These are phyloP conservation scores for Beauveria bassiana DNA, from an alignment of 2,329 filamentous ascomycete species.

Conservation along the genomic window DNA sequence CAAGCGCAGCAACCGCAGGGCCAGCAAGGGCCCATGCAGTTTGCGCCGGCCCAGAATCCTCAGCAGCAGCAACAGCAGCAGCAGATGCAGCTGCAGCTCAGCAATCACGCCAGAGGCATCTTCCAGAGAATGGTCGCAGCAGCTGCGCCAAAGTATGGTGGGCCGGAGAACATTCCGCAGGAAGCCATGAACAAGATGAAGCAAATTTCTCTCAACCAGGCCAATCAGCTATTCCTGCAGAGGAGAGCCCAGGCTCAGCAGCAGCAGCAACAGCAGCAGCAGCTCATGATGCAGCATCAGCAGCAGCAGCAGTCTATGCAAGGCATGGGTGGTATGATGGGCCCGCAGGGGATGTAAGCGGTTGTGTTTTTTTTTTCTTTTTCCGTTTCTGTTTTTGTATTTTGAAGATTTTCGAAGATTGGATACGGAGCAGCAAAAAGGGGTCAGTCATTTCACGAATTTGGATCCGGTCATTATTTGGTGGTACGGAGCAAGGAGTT, in stretches of 20 bases:
- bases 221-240: conserved; percentile 26
- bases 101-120: conserved; percentile 27
- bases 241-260: conserved; percentile 20
- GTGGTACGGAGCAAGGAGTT: conserved; percentile 8
- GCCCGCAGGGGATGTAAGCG: conserved; percentile 38
- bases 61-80: conserved; percentile 23
- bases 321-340: conserved; percentile 51
- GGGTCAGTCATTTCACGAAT: not conserved
- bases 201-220: conserved; percentile 30
- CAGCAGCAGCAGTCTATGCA: conserved; percentile 39
- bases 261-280: conserved; percentile 22
- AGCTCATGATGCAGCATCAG: conserved; percentile 27
- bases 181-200: conserved; percentile 40
- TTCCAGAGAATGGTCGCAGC: conserved; percentile 31
- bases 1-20: conserved; percentile 26
- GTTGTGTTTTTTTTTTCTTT: not conserved
- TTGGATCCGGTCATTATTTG: not conserved
- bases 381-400: not conserved
- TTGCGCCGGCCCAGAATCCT: conserved; percentile 13
- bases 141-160: conserved; percentile 30
- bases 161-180: conserved; percentile 36
- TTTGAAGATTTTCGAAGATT: conserved; percentile 2
- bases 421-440: conserved; percentile 10
- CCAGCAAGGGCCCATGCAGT: conserved; percentile 6
- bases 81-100: conserved; percentile 26